Base-by-base conservation (phyloP, 140 eudicot genomes). In the Stevia rebaudiana region DNA sequence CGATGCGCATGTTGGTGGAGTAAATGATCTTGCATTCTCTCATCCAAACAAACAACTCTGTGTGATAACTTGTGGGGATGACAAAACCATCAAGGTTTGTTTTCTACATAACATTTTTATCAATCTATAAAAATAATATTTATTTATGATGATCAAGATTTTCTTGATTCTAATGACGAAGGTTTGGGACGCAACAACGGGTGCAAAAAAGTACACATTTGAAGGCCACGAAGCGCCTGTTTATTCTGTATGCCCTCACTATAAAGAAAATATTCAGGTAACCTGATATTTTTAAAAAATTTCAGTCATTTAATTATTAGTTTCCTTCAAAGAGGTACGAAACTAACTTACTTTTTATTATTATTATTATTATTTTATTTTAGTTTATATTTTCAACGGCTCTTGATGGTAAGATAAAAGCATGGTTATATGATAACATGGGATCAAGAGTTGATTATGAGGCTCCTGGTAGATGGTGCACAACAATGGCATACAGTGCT, bases 391-490 rank as follows among this genome's bases (percentile, higher is more conserved):
- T 59, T 36, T 59, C 65, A 18, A 59, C 65, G 47, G 65, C 65
- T 37, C 65, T 59, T 59, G 65, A 59, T 36, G 65, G 65, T 47
- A 59, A 59, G 17, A 33, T 59, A 59, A 59, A 59, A 59, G 65
- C 47, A 36, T 59, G 65, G 65, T 18, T 59, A 33, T 59, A 59
- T 11, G 65, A 59, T 59, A 59, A 59, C 30, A 18, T 59, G 65
- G 65, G 46, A 11, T 59, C 47, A 33, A 17, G 65, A 36, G 65
- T 59, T 59, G 48, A 59, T 59, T 59, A 59, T 11, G 65, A 59
- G 71, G 97, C 95, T 63, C 97, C 97, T 37, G 97, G 97, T 43
- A 85, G 89, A 13, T 89, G 95, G 95, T 59, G 65, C 47, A 59
- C 65, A 18, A 59, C 65, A 36, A 59, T 59, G 65, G 65, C 65